Evolutionary conservation across 495 filamentous ascomycete species (phyloP).

Genomic region (Umbilicaria muhlenbergii): DNA sequence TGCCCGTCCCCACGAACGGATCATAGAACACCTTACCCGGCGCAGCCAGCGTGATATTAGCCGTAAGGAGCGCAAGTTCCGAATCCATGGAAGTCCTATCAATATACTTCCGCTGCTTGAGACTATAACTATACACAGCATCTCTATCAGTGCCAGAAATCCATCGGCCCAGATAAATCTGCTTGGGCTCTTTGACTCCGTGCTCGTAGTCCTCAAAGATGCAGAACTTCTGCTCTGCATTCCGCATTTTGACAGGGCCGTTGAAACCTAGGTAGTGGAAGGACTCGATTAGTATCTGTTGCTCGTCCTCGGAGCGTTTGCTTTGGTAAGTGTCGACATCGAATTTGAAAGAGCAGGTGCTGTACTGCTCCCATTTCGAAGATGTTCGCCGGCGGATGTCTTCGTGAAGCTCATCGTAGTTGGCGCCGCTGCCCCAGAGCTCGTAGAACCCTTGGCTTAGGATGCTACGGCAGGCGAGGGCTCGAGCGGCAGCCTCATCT

Average conservation of each 20-base stretch:
- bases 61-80: slow-evolving; percentile 79
- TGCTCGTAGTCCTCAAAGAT: slow-evolving; percentile 66
- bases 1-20: slow-evolving; percentile 88
- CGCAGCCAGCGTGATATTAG: slow-evolving; percentile 71
- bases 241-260: slow-evolving; percentile 58
- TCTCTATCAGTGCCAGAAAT: slow-evolving; percentile 47
- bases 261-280: slow-evolving; percentile 65
- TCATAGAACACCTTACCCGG: slow-evolving; percentile 80
- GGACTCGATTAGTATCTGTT: slow-evolving; percentile 57
- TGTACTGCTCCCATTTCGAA: slow-evolving; percentile 50
- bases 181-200: slow-evolving; percentile 36
- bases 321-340: slow-evolving; percentile 62
- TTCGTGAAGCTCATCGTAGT: slow-evolving; percentile 52
- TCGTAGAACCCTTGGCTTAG: slow-evolving; percentile 71
- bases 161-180: slow-evolving; percentile 55
- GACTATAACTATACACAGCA: slow-evolving; percentile 57
- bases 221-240: slow-evolving; percentile 55
- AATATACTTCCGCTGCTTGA: slow-evolving; percentile 89
- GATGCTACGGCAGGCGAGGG: slow-evolving; percentile 59
- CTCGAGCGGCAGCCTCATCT: slow-evolving; percentile 45
- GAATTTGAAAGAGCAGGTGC: slow-evolving; percentile 59
- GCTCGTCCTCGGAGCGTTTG: slow-evolving; percentile 40
- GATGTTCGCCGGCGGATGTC: slow-evolving; percentile 39
- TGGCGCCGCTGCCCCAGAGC: slow-evolving; percentile 64
- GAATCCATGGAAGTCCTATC: slow-evolving; percentile 95